phyloP scores from a whole-genome alignment of 2,329 filamentous ascomycete genomes.

The Aspergillus cejpii region DNA sequence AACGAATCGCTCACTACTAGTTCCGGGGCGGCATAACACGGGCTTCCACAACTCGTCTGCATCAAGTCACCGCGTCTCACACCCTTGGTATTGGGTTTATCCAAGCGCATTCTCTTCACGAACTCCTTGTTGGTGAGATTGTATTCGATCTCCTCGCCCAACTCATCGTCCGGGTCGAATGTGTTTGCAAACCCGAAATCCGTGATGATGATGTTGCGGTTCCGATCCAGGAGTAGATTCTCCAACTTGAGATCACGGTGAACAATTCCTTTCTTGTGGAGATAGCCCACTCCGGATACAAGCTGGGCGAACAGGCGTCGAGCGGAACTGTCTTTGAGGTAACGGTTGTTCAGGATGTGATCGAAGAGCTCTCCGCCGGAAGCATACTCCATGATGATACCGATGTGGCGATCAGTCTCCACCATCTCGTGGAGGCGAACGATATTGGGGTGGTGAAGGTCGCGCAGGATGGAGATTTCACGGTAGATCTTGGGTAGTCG shows the following conservation, averaged over 20 bases:
- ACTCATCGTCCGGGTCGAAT: slow-evolving; percentile 81
- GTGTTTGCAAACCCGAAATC: slow-evolving; percentile 99
- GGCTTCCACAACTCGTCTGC: slow-evolving; percentile 98
- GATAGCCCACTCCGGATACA: slow-evolving; percentile 90
- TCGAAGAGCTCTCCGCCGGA: slow-evolving; percentile 97
- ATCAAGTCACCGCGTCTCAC: slow-evolving; percentile 85
- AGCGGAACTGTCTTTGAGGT: slow-evolving; percentile 88
- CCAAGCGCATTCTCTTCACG: slow-evolving; percentile 78
- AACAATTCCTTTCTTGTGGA: slow-evolving; percentile 98
- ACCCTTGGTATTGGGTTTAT: slow-evolving; percentile 68
- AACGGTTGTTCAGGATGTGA: slow-evolving; percentile 94
- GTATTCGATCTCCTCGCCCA: slow-evolving; percentile 83
- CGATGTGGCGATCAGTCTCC: slow-evolving; percentile 92
- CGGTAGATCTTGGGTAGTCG: slow-evolving; percentile 94
- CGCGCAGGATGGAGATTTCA: slow-evolving; percentile 84
- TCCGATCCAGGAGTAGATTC: slow-evolving; percentile 88
- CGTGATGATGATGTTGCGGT: slow-evolving; percentile 98
- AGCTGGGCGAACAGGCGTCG: slow-evolving; percentile 90
- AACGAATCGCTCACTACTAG: slow-evolving; percentile 94
- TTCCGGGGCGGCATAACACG: slow-evolving; percentile 94
- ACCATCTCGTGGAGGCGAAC: slow-evolving; percentile 97
- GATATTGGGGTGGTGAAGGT: slow-evolving; percentile 91
- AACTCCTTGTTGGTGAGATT: slow-evolving; percentile 81
- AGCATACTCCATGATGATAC: slow-evolving; percentile 96
- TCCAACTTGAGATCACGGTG: slow-evolving; percentile 95